A percentile compares a stretch with the other conserved stretches of the same genome.
phyloP scores from a whole-genome alignment of 139 green algal genomes.

The Mesotaenium endlicherianum region DNA sequence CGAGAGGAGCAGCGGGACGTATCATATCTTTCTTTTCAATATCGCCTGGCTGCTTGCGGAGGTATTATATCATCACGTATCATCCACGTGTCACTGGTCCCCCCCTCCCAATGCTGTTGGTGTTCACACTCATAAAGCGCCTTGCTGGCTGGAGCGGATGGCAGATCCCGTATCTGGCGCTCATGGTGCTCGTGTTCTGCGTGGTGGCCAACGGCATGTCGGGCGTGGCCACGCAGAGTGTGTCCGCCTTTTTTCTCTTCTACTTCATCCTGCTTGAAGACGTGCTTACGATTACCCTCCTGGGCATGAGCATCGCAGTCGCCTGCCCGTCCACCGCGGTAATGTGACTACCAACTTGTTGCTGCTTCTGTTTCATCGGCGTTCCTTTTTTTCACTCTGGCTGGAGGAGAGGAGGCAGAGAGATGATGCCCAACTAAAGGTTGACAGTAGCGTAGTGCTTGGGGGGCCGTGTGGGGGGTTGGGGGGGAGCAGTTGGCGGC shows the following conservation, averaged over 20 bases:
- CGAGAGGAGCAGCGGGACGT: neutral
- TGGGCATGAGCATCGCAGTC: neutral
- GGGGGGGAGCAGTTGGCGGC: neutral
- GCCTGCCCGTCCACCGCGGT: neutral
- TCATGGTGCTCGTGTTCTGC: neutral
- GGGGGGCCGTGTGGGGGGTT: too few species aligned
- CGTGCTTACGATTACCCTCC: neutral
- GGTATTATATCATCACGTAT: too few species aligned
- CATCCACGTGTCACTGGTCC: too few species aligned
- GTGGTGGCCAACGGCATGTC: neutral
- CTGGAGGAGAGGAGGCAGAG: too few species aligned
- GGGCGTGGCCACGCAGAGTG: neutral
- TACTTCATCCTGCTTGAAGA: constrained; percentile 5
- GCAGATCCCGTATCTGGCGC: constrained; percentile 15
- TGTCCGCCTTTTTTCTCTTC: neutral
- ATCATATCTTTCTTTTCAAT: neutral
- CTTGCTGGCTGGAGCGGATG: too few species aligned
- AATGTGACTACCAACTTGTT: too few species aligned
- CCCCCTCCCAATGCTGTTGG: too few species aligned
- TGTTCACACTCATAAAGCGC: too few species aligned
- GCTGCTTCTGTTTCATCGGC: too few species aligned
- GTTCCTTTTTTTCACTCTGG: too few species aligned
- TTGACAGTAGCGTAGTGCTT: too few species aligned
- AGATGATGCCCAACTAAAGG: too few species aligned
- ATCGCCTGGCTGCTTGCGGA: constrained; percentile 10